A percentile compares a stretch with the other conserved stretches of the same genome.
phyloP scores from a whole-genome alignment of 257 asterid species.

The Solanum tacnaense region DNA sequence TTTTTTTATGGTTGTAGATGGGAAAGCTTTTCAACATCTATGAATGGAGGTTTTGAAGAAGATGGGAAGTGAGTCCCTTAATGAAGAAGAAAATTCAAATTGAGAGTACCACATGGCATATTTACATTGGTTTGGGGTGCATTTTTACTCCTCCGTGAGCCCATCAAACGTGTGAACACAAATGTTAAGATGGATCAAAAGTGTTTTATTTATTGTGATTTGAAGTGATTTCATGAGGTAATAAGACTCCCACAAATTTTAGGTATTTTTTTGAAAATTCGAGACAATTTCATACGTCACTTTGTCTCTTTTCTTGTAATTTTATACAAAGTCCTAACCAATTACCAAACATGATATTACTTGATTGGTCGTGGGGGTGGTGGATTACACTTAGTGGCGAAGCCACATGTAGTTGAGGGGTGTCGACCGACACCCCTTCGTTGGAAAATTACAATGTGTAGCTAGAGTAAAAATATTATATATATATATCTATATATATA shows the following conservation, averaged over 20 bases:
- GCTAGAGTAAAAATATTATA: no score
- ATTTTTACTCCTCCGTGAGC: not conserved
- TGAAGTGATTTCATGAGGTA: not conserved
- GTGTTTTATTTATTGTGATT: not conserved
- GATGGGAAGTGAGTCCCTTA: not conserved
- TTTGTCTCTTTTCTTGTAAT: no score
- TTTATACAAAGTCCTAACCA: no score
- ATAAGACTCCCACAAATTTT: no score
- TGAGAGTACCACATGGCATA: not conserved
- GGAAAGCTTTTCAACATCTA: no score
- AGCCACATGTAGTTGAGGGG: no score
- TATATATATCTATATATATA: no score
- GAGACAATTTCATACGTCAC: no score
- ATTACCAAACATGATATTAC: not conserved
- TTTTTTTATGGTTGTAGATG: no score
- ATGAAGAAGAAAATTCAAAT: not conserved
- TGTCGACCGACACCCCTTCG: no score
- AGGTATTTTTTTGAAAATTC: accelerated
- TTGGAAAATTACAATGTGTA: no score
- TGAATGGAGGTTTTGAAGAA: not conserved
- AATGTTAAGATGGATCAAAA: not conserved
- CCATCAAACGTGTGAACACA: not conserved
- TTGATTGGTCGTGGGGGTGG: not conserved
- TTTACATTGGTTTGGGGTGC: not conserved
- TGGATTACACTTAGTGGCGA: no score